phyloP scores from a whole-genome alignment of 108 stramenopile species.

The Chaetoceros tenuissimus region DNA sequence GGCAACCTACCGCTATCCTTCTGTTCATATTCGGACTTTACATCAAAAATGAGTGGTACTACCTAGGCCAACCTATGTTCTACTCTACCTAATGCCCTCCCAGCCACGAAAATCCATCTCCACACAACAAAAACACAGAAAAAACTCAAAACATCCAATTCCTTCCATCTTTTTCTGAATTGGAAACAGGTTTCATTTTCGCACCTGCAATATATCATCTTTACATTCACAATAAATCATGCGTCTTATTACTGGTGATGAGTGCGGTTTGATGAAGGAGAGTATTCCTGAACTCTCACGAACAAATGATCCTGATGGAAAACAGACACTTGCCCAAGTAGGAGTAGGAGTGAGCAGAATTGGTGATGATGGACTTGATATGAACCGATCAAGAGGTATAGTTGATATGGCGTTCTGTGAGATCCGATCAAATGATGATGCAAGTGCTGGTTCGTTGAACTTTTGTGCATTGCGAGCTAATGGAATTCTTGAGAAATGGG shows the following conservation, averaged over 20 bases:
- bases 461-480: conserved; percentile 63
- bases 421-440: conserved; percentile 9
- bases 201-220: no score
- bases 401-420: conserved; percentile 36
- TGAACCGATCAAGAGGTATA: conserved; percentile 38
- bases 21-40: no score
- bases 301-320: conserved; percentile 4
- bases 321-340: conserved; percentile 12
- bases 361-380: conserved; percentile 26
- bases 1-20: no score
- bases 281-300: conserved; percentile 51
- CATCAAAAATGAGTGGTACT: no score
- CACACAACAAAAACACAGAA: no score
- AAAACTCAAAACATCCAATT: no score
- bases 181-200: no score
- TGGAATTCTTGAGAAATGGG: conserved; percentile 58
- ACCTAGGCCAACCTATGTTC: no score
- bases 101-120: no score
- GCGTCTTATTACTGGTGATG: conserved; percentile 81
- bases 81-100: no score
- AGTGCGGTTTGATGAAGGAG: conserved; percentile 80
- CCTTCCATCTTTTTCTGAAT: no score
- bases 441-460: conserved; percentile 8
- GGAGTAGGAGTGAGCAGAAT: conserved; percentile 22
- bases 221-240: no score